Base-by-base conservation (phyloP, 2,329 filamentous ascomycete species). In the Coniochaeta pulveracea region DNA sequence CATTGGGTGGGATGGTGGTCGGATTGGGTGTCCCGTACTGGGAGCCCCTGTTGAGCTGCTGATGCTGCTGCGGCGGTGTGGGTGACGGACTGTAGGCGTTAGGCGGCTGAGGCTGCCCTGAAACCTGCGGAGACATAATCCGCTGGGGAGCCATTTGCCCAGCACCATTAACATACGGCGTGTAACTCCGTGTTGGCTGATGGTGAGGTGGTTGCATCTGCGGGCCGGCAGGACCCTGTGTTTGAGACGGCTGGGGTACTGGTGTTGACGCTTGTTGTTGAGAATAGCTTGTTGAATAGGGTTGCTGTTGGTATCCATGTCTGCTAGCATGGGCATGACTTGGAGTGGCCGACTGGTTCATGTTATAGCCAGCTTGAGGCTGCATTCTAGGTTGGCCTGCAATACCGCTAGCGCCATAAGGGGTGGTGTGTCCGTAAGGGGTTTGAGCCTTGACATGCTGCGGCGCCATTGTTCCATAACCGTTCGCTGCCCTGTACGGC, bases 381-480 rank as follows among this genome's bases (percentile, higher is more conserved):
- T 60, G 56, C 34, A 51, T 45, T n/a, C 66, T 60, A 39, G 55
- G 60, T 40, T 66, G 68, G 15, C 30, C 30, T 10, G 12, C 10
- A 5, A 51, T 44, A 10, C 55, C 56, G 12, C 49, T 56, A 26
- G 53, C 59, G 19, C 58, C 57, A 38, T 62, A 71, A 28, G 67
- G 58, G 8, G 57, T 56, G 51, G 68, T 61, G 39, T 56, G 62
- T 39, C 66, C 59, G 37, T 72, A 68, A 0, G 64, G 61, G 6
- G 62, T 61, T 37, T 68, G 64, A 9, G 63, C 55, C 46, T 75
- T 74, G 31, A 59, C 61, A 33, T 70, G 54, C 42, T 66, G 66
- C 6, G 64, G 62, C 4, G 62, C 19, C 58, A 40, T 64, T 72
- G 30, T 15, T 12, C 56, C 59, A 7, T 63, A 69, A 4, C 63